Conservation (phyloP, 768 basidiomycete species). For the Lyophyllum decastes region DNA sequence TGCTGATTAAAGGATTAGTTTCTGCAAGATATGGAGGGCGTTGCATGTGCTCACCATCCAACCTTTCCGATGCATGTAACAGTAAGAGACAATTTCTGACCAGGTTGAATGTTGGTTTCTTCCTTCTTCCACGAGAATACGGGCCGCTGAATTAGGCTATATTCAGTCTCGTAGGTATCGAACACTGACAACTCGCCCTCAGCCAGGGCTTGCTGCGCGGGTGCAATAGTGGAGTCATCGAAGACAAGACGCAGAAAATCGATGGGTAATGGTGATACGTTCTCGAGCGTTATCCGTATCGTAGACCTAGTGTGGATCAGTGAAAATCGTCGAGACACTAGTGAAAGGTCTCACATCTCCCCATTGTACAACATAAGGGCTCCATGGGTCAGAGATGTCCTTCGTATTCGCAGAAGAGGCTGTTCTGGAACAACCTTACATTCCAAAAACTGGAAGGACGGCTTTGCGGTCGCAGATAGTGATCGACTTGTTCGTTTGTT, state of each 20-base stretch:
- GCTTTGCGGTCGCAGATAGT: conserved; percentile 21
- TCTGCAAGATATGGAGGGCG: background rate
- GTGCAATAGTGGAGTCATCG: conserved; percentile 84
- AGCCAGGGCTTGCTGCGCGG: conserved; percentile 72
- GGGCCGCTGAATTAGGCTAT: conserved; percentile 72
- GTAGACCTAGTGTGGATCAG: conserved; percentile 55
- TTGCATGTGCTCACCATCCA: conserved; percentile 73
- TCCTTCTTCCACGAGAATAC: conserved; percentile 77
- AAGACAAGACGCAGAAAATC: conserved; percentile 87
- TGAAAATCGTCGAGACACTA: background rate
- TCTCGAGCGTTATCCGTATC: conserved; percentile 87
- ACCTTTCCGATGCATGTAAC: conserved; percentile 86
- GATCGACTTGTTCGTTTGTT: conserved; percentile 39
- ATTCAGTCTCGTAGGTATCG: conserved; percentile 90
- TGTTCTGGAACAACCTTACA: conserved; percentile 86
- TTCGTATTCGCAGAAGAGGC: conserved; percentile 82
- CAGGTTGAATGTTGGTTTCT: conserved; percentile 61
- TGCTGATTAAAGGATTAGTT: conserved; percentile 45
- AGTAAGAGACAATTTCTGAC: conserved; percentile 66
- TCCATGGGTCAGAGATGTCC: conserved; percentile 89
- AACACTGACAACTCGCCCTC: conserved; percentile 82
- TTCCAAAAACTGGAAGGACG: conserved; percentile 59
- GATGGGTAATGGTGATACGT: conserved; percentile 78
- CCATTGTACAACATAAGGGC: conserved; percentile 96
- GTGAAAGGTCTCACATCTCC: conserved; percentile 63